Base-by-base conservation (phyloP, 2,329 filamentous ascomycete genomes). In the Trichophyton simii region DNA sequence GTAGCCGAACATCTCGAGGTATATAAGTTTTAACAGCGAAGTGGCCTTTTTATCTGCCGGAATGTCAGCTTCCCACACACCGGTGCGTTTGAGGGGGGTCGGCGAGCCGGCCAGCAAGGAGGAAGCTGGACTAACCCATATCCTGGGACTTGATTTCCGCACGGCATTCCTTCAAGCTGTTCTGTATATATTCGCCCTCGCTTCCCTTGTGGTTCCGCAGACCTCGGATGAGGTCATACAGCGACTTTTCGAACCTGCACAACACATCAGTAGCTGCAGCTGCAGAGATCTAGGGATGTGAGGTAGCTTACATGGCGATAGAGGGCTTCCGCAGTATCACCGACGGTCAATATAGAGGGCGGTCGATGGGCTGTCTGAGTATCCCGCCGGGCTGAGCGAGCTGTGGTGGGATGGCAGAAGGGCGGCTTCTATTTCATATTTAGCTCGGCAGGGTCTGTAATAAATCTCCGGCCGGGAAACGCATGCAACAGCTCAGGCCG, bases 1-100 rank as follows among this genome's bases (percentile, higher is more conserved):
- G 73, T 97, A 89, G 13, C 94, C 94, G 68, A 97, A 91, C 94
- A 99, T 99, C 74, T 99, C 94, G 66, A 99, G 84, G 73, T 99
- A 99, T 60, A 96, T 87, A 68, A 99, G 83, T 79, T 99, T 99
- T 70, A 99, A 80, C 60, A 99, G 82, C 54, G 94, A 94, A 38
- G 91, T 97, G 20, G 94, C 91, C 80, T 99, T 99, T 76, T 96
- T 83, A 77, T 97, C 91, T 89, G 34, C 9, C 8, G 63, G 48
- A 42, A 13, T 20, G 42, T 64, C 60, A 67, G 63, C 48, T 38
- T 58, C 38, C 38, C 28, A 11, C 44, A 48, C 20, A 48, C 3
- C 22, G 7, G 13, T 8, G 9, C 22, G 11, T 9, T 38, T 13
- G 34, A 38, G 34, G 8, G 13, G 9, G 2, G 3, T 9, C 50